Evolutionary conservation across 805 yeast species (phyloP).

Genomic region (Candida maltosa): DNA sequence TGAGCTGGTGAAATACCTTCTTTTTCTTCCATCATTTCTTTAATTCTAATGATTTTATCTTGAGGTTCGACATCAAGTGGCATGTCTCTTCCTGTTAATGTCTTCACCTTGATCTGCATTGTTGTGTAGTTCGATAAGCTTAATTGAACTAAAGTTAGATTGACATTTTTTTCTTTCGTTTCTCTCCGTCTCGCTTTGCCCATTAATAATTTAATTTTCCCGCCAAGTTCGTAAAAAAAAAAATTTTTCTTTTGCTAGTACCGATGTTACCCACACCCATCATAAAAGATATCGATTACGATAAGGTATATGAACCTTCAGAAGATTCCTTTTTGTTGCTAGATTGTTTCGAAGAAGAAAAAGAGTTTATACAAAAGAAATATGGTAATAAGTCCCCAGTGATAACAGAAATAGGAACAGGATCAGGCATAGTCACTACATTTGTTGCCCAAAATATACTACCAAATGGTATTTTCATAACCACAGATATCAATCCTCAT

Average conservation of each 20-base stretch:
- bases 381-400: slow-evolving; percentile 38
- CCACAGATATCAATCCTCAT: slow-evolving; percentile 79
- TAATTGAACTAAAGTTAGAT: not conserved
- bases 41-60: slow-evolving; percentile 69
- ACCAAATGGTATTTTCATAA: slow-evolving; percentile 49
- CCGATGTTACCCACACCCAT: slow-evolving; percentile 80
- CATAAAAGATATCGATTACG: slow-evolving; percentile 52
- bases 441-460: slow-evolving; percentile 64
- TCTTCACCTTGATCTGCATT: slow-evolving; percentile 72
- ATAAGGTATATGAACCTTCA: slow-evolving; percentile 88
- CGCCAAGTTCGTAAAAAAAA: no score
- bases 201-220: no score
- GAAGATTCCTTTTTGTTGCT: slow-evolving; percentile 87
- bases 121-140: slow-evolving; percentile 7
- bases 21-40: slow-evolving; percentile 90
- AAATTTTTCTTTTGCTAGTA: no score
- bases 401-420: slow-evolving; percentile 84
- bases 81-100: slow-evolving; percentile 80
- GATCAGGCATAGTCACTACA: slow-evolving; percentile 85
- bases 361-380: slow-evolving; percentile 22
- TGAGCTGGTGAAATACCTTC: slow-evolving; percentile 97
- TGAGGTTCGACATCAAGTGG: slow-evolving; percentile 69
- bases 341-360: slow-evolving; percentile 72
- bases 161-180: not conserved
- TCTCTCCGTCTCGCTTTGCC: not conserved